Evolutionary conservation across 192 early-diverging fungal species (phyloP).

Genomic region (Coemansia sp.): DNA sequence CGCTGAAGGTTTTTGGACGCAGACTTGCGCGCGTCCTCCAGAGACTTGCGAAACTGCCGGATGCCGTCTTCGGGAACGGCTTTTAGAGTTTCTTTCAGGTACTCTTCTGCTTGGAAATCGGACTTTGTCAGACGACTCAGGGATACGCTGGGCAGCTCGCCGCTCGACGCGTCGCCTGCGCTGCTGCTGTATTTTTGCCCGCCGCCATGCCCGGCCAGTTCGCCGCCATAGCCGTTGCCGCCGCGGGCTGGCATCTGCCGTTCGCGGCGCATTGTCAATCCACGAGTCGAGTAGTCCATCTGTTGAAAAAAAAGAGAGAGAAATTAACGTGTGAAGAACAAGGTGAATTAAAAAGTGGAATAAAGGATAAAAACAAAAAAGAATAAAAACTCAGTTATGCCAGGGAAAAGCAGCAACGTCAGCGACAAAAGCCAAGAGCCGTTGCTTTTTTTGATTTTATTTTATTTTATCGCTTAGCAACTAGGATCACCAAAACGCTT

Average conservation of each 20-base stretch:
- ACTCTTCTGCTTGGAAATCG: conserved; percentile 42
- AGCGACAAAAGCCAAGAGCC: no score
- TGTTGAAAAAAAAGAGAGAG: not conserved
- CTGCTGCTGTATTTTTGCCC: not conserved
- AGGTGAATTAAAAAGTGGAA: not conserved
- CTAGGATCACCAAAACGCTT: no score
- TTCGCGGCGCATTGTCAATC: conserved; percentile 6
- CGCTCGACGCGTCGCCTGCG: conserved; percentile 3
- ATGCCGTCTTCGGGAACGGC: conserved; percentile 27
- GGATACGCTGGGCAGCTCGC: conserved; percentile 32
- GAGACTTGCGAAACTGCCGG: conserved; percentile 51
- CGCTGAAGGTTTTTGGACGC: conserved; percentile 62
- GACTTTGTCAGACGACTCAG: conserved; percentile 38
- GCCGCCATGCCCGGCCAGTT: not conserved
- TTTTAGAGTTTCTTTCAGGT: conserved; percentile 38
- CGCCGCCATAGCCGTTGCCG: not conserved
- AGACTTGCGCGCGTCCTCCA: conserved; percentile 58
- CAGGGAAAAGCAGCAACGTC: no score
- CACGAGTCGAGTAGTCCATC: conserved; percentile 1
- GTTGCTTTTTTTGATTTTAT: no score
- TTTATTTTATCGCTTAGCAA: no score
- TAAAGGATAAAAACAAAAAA: not conserved
- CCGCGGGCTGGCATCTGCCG: not conserved
- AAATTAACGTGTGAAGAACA: not conserved
- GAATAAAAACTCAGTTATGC: no score